Percentiles rank a stretch among this genome's conserved stretches.
Conservation (phyloP, 2,329 filamentous ascomycete species). For the Xylaria arbuscula region DNA sequence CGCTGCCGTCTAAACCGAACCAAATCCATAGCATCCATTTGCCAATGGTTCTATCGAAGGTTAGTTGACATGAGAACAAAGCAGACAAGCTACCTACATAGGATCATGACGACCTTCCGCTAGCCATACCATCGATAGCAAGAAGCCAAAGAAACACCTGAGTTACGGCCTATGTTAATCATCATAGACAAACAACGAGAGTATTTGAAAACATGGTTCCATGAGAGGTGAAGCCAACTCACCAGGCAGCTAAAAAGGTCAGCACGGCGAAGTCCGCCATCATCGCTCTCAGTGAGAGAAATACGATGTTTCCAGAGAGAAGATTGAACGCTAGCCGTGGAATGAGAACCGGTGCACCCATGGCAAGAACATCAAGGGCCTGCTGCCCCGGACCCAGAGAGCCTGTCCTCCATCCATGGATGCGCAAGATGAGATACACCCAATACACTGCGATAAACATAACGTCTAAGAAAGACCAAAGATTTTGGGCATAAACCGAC, state of each 20-base stretch:
- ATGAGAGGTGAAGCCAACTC: conserved; percentile 11
- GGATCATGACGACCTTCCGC: conserved; percentile 71
- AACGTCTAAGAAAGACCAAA: conserved; percentile 89
- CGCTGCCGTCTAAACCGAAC: conserved; percentile 84
- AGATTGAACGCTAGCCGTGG: conserved; percentile 85
- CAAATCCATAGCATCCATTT: conserved; percentile 96
- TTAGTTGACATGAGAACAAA: conserved; percentile 31
- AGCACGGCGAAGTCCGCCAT: conserved; percentile 86
- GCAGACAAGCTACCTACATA: conserved; percentile 55
- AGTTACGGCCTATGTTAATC: conserved; percentile 6
- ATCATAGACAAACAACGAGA: not conserved
- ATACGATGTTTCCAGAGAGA: conserved; percentile 85
- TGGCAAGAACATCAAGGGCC: conserved; percentile 80
- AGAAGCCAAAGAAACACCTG: conserved; percentile 80
- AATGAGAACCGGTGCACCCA: conserved; percentile 81
- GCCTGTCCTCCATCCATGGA: conserved; percentile 69
- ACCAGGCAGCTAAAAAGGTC: conserved; percentile 78
- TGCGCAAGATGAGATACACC: conserved; percentile 73
- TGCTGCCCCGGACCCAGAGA: conserved; percentile 67
- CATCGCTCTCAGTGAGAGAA: conserved; percentile 84
- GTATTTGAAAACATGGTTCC: not conserved
- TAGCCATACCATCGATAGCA: conserved; percentile 83
- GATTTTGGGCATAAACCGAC: conserved; percentile 86
- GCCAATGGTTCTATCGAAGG: conserved; percentile 68
- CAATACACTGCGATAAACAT: conserved; percentile 79